These are phyloP conservation scores for Blastocystis sp. DNA, from an alignment of 352 stramenopile genomes.

Conservation along the genomic window DNA sequence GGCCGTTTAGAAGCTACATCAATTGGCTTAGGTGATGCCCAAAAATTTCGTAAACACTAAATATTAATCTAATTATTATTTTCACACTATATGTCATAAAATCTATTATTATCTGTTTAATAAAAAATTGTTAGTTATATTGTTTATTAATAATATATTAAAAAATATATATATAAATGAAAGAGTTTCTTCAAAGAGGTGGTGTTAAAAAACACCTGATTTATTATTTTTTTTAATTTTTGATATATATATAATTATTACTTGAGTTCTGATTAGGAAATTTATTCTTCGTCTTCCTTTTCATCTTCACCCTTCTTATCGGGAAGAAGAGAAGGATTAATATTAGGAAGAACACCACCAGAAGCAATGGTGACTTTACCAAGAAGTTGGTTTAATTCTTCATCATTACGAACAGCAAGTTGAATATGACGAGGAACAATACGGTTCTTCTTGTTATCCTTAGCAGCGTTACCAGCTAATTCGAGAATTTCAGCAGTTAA, in stretches of 20 bases:
- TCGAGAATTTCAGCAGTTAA: constrained; percentile 68
- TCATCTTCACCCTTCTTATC: constrained; percentile 54
- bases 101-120: no score
- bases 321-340: constrained; percentile 67
- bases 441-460: constrained; percentile 65
- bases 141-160: no score
- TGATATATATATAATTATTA: neutral
- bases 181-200: no score
- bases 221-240: neutral
- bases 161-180: no score
- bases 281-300: constrained; percentile 34
- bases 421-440: constrained; percentile 84
- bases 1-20: no score
- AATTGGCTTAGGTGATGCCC: no score
- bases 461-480: constrained; percentile 67
- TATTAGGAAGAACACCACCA: constrained; percentile 80
- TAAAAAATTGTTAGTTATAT: no score
- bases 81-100: no score
- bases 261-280: no score
- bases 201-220: no score
- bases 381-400: constrained; percentile 81
- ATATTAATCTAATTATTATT: no score
- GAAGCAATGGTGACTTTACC: constrained; percentile 74
- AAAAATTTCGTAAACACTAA: no score
- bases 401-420: constrained; percentile 75